These are phyloP conservation scores for Calonectria leucothoes DNA, from an alignment of 2,329 filamentous ascomycete genomes.

Conservation along the genomic window DNA sequence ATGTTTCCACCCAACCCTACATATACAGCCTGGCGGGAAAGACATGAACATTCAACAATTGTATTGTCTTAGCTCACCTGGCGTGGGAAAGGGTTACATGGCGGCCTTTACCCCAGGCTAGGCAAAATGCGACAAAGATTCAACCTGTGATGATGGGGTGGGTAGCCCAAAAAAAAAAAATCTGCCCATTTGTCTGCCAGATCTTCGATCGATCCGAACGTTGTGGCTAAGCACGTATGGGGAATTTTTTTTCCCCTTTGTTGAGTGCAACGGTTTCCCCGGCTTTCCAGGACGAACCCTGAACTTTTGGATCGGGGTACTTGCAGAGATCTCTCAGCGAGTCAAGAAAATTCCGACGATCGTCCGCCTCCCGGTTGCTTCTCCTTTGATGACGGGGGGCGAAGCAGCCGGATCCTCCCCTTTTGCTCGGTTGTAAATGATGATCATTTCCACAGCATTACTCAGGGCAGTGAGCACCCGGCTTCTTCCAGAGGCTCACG, in stretches of 20 bases:
- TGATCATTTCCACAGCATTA: conserved; percentile 30
- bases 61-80: background rate
- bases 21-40: background rate
- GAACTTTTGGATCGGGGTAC: background rate
- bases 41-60: background rate
- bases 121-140: conserved; percentile 7
- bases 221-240: conserved; percentile 13
- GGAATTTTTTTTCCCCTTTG: background rate
- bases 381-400: background rate
- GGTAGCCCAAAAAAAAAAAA: background rate
- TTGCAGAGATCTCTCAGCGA: background rate
- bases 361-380: background rate
- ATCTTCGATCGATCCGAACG: conserved; percentile 23
- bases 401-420: conserved; percentile 1
- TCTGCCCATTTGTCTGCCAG: conserved; percentile 23
- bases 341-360: conserved; percentile 26
- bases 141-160: conserved; percentile 5
- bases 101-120: background rate
- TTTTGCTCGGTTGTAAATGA: conserved; percentile 30
- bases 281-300: conserved; percentile 1
- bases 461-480: conserved; percentile 8
- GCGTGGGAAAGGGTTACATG: background rate
- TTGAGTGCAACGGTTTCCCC: conserved; percentile 12
- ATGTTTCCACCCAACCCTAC: background rate
- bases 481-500: conserved; percentile 34